Base-by-base conservation (phyloP, 805 yeast species). In the Candida stauntonica region DNA sequence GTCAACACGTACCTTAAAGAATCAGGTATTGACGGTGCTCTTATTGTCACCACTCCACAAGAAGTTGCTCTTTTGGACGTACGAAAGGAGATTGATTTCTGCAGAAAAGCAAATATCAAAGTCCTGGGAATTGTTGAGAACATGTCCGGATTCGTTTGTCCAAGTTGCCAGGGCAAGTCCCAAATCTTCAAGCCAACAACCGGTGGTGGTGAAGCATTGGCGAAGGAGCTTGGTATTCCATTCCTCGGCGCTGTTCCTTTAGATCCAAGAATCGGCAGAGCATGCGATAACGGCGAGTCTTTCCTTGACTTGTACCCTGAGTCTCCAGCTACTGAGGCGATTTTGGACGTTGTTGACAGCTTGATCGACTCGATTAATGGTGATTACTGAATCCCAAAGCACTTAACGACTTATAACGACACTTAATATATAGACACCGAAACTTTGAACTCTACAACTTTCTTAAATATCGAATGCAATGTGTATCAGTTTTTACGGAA, bases 71-170 rank as follows among this genome's bases (percentile, higher is more conserved):
- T 93, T 29, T 64, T 93, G 32, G 99, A 93, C 57, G 99, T 93
- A 5, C 69, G 99, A 40, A 93, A 93, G 61, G 99, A 93, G 57
- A 86, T 93, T 16, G 95, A 91, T 57, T 93, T 93, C 54, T 93
- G 99, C 61, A 71, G 79, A 30, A 93, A 93, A 60, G 98, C 98
- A 2, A 81, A 79, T 2, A 88, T 93, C 45, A 81, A 73, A 43
- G 74, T 93, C 3, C 61, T 93, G 31, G 99, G 99, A 0, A 62
- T 93, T 12, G 97, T 93, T 15, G 99, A 93, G 59, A 93, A 93
- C 60, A 93, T 93, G 99, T 78, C 96, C 7, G 99, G 99, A 3
- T 93, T 93, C 64, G 98, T 93, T 13, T 93, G 99, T 60, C 99
- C 99, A 4, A 78, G 71, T 54, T 93, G 99, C 63, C 77, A 85